A percentile compares a stretch with the other conserved stretches of the same genome.
phyloP scores from a whole-genome alignment of 176 grass and related monocot species.

The Panicum miliaceum region DNA sequence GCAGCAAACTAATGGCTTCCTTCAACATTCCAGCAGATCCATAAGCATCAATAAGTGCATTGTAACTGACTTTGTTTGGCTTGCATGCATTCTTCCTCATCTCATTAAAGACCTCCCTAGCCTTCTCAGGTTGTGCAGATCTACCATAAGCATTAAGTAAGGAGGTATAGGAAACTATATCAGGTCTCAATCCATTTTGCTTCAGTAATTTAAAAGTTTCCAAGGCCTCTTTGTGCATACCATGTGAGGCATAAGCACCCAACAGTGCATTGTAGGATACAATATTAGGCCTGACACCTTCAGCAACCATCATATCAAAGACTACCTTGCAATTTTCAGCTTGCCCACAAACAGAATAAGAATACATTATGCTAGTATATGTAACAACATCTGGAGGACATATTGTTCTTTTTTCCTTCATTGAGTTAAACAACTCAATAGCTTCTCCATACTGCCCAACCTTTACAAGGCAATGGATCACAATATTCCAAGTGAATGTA shows the following conservation, averaged over 20 bases:
- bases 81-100: conserved; percentile 72
- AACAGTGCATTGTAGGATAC: conserved; percentile 93
- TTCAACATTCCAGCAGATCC: conserved; percentile 80
- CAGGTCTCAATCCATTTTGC: conserved; percentile 66
- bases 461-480: conserved; percentile 90
- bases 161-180: conserved; percentile 90
- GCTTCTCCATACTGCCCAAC: conserved; percentile 74
- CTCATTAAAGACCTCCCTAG: conserved; percentile 70
- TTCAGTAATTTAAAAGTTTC: conserved; percentile 78
- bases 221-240: conserved; percentile 76
- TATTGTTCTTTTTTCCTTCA: conserved; percentile 69
- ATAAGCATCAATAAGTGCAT: conserved; percentile 98
- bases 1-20: conserved; percentile 70
- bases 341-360: conserved; percentile 90
- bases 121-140: conserved; percentile 79
- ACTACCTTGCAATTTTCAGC: conserved; percentile 82
- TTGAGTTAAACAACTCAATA: conserved; percentile 79
- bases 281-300: conserved; percentile 92
- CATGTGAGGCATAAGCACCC: conserved; percentile 81
- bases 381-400: conserved; percentile 86
- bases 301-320: conserved; percentile 93
- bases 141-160: conserved; percentile 95
- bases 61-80: conserved; percentile 96
- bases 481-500: conserved; percentile 83
- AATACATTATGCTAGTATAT: conserved; percentile 87